A percentile compares a stretch with the other conserved stretches of the same genome.
phyloP scores from a whole-genome alignment of 306 rosid genomes.

The Begonia fuchsioides region DNA sequence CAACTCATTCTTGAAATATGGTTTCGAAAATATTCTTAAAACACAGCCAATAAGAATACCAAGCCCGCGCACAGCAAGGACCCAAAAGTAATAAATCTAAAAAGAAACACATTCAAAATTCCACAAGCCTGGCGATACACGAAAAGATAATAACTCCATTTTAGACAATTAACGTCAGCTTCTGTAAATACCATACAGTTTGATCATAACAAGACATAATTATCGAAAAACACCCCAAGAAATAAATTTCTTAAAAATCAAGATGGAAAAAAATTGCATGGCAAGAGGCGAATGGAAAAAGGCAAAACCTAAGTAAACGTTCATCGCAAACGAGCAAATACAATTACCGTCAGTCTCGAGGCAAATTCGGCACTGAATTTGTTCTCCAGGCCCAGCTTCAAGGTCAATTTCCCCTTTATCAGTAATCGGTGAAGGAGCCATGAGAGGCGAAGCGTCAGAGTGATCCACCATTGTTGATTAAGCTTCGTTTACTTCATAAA shows the following conservation, averaged over 20 bases:
- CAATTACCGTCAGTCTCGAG: conserved; percentile 86
- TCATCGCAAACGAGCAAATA: too few species aligned
- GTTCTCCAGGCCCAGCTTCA: conserved; percentile 92
- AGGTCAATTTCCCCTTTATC: conserved; percentile 78
- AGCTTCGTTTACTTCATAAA: conserved; percentile 3
- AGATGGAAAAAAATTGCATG: background rate
- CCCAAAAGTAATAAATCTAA: conserved; percentile 1
- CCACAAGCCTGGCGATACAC: too few species aligned
- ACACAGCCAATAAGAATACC: background rate
- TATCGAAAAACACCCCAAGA: too few species aligned
- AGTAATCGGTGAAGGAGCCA: conserved; percentile 45
- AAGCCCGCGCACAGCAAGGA: background rate
- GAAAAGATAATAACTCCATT: too few species aligned
- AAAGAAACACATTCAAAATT: background rate
- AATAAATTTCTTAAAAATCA: background rate
- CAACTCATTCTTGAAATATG: background rate
- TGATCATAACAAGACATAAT: too few species aligned
- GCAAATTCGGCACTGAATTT: conserved; percentile 97
- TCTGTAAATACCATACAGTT: too few species aligned
- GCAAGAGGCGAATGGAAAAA: background rate
- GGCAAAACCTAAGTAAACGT: background rate
- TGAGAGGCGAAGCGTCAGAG: conserved; percentile 60
- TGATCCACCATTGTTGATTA: conserved; percentile 57
- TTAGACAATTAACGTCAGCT: too few species aligned
- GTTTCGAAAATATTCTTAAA: background rate